Conservation (phyloP, 495 filamentous ascomycete species). For the Penicillium verhagenii region DNA sequence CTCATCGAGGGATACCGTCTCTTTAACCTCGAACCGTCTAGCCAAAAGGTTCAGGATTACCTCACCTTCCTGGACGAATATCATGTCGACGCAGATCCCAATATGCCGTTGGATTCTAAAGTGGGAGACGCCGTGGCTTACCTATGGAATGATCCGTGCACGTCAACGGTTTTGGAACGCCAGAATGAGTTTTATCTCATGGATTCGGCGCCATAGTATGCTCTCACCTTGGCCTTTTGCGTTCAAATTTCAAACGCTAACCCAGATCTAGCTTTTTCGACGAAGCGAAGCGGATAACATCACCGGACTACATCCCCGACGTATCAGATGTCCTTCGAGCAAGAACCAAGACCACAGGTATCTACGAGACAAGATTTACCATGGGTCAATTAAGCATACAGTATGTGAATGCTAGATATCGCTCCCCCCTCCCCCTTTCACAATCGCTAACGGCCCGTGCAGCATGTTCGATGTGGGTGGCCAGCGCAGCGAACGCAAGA, state of each 20-base stretch:
- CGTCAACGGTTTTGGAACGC: conserved; percentile 82
- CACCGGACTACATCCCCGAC: conserved; percentile 79
- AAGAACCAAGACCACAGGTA: conserved; percentile 98
- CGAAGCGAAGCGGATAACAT: conserved; percentile 82
- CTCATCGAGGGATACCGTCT: conserved; percentile 85
- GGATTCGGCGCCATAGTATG: conserved; percentile 98
- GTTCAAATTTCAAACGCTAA: conserved; percentile 5
- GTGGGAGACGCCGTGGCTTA: conserved; percentile 79
- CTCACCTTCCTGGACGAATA: conserved; percentile 83
- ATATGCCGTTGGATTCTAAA: conserved; percentile 71
- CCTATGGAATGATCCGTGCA: conserved; percentile 87
- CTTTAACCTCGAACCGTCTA: conserved; percentile 74
- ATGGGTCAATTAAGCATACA: conserved; percentile 99
- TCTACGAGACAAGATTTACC: conserved; percentile 95
- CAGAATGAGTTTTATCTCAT: conserved; percentile 98
- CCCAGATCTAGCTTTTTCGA: conserved; percentile 82
- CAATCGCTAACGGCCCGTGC: conserved; percentile 17
- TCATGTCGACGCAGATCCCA: conserved; percentile 84
- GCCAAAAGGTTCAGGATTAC: conserved; percentile 68
- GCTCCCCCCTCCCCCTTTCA: background rate
- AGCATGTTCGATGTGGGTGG: conserved; percentile 99
- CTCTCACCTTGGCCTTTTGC: conserved; percentile 8
- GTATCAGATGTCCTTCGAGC: conserved; percentile 93
- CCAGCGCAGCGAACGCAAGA: conserved; percentile 95
- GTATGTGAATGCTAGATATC: too few relatives aligned